A percentile compares a stretch with the other conserved stretches of the same genome.
Conservation (phyloP, 495 filamentous ascomycete genomes). For the Aspergillus avenaceus region DNA sequence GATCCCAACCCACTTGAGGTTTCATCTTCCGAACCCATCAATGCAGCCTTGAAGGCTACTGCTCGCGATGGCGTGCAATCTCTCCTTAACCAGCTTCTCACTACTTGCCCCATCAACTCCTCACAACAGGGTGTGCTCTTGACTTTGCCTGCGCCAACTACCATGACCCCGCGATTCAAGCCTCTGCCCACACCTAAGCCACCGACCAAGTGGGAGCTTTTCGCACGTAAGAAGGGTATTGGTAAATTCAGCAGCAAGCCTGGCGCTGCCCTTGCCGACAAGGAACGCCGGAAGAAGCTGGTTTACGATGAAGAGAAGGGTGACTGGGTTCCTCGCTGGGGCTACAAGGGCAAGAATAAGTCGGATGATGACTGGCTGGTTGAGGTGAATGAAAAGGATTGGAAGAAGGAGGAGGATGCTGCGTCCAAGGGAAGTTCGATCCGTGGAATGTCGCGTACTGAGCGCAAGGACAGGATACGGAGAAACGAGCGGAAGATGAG, state of each 20-base stretch:
- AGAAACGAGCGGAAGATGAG: conserved; percentile 68
- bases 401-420: conserved; percentile 57
- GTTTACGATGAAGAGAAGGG: conserved; percentile 79
- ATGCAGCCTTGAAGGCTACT: conserved; percentile 53
- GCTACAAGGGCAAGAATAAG: conserved; percentile 91
- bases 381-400: conserved; percentile 76
- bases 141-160: conserved; percentile 64
- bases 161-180: conserved; percentile 81
- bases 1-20: conserved; percentile 76
- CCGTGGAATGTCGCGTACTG: conserved; percentile 56
- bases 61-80: conserved; percentile 85
- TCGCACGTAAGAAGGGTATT: conserved; percentile 95
- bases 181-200: conserved; percentile 73
- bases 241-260: conserved; percentile 44
- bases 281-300: conserved; percentile 71
- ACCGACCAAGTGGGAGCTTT: conserved; percentile 89
- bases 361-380: conserved; percentile 77
- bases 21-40: conserved; percentile 30
- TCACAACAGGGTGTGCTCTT: conserved; percentile 66
- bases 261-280: conserved; percentile 39
- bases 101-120: conserved; percentile 71
- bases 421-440: conserved; percentile 58
- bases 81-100: conserved; percentile 85
- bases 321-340: conserved; percentile 91
- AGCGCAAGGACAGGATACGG: conserved; percentile 60